Evolutionary conservation across 768 basidiomycete species (phyloP), one percentile per base, ranked within the genome.

Genomic region (Pleurotus pulmonarius): DNA sequence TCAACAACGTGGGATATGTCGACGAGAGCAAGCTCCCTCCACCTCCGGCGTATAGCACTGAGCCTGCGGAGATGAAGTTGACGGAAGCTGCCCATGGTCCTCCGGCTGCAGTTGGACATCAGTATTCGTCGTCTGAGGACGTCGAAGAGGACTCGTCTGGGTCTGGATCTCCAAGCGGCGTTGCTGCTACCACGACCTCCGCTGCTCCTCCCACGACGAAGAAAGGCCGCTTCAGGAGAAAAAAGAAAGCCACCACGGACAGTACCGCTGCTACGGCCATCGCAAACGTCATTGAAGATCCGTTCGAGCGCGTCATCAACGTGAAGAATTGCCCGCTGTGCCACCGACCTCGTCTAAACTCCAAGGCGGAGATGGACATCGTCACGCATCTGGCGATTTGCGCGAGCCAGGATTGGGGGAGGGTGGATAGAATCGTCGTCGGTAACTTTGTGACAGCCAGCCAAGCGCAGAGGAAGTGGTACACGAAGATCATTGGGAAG

Each of bases 391-490:
- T 99, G n/a, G 97, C 94, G 1, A 84, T 98, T 8, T 99, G 96
- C 64, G 94, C 97, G 8, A 91, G 88, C 60, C 83, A 87, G 62
- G 97, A 98, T 68, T 98, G 95, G 94, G 85, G 80, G 38, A 82
- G 86, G 58, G 88, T 98, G 25, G 88, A 97, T 64, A 70, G 87
- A 59, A 92, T 98, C 60, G 85, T 97, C 44, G 94, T 96, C 11
- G 88, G 91, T 15, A 94, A 96, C 66, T 99, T 92, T 61, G 95
- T 98, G 3, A 98, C 95, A 0, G 88, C 92, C 4, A 86, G 82
- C 61, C 94, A 97, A 74, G 96, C 96, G 59, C 95, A 98, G 76
- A 78, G 96, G 65, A 99, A 99, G 74, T 98, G 93, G 89, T 90
- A 95, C 66, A 94, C 93, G 59, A 92, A 88, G 75, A 81, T 98